Conservation (phyloP, 164 flowering plant species). For the Nelumbo lutea region DNA sequence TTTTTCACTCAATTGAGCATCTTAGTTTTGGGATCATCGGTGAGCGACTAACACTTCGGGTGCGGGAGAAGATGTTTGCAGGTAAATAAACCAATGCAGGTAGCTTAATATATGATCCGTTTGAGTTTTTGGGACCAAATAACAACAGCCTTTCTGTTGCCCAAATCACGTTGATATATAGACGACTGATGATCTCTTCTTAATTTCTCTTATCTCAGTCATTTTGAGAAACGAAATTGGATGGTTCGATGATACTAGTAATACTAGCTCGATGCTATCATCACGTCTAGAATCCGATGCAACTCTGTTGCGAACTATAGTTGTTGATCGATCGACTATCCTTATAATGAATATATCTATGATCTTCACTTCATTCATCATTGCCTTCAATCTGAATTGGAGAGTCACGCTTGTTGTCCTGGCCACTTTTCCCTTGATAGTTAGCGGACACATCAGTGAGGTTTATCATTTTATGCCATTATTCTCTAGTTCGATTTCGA, state of each 20-base stretch:
- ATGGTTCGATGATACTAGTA: conserved; percentile 74
- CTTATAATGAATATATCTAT: conserved; percentile 69
- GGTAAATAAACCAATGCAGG: too few relatives aligned
- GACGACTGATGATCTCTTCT: background rate
- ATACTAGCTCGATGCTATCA: conserved; percentile 72
- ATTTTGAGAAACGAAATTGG: conserved; percentile 88
- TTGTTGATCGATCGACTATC: conserved; percentile 78
- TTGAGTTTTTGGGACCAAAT: too few relatives aligned
- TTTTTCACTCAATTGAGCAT: conserved; percentile 63
- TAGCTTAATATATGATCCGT: too few relatives aligned
- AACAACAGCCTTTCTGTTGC: too few relatives aligned
- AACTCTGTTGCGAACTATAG: conserved; percentile 61
- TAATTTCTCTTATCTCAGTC: conserved; percentile 47
- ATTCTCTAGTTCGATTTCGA: too few relatives aligned
- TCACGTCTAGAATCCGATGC: conserved; percentile 86
- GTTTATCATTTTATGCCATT: conserved; percentile 24
- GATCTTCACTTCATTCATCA: conserved; percentile 58
- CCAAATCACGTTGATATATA: too few relatives aligned
- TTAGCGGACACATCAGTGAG: conserved; percentile 91
- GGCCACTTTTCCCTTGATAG: conserved; percentile 70
- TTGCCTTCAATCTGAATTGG: conserved; percentile 94
- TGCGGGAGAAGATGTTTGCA: conserved; percentile 78
- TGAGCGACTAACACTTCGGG: conserved; percentile 84
- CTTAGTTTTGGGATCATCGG: conserved; percentile 89
- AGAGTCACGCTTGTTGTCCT: conserved; percentile 75